Conservation (phyloP, 768 basidiomycete species). For the Boletus subcaerulescens region DNA sequence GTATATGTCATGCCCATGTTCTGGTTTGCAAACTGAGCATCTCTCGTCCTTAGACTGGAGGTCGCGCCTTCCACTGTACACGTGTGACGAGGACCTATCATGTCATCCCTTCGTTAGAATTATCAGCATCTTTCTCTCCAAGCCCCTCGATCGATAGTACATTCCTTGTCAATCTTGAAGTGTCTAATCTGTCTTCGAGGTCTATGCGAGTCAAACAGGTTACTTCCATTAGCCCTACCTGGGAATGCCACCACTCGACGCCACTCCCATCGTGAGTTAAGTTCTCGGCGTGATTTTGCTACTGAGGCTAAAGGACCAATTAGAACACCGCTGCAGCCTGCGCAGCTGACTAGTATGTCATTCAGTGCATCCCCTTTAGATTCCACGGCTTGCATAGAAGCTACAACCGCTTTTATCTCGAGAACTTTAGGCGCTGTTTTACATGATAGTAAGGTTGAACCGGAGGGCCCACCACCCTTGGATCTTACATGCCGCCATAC, state of each 20-base stretch:
- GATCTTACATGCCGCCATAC: constrained; percentile 51
- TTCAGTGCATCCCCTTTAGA: constrained; percentile 42
- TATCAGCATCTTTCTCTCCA: constrained; percentile 51
- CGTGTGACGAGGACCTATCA: constrained; percentile 54
- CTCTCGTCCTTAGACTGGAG: constrained; percentile 38
- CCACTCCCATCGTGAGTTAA: constrained; percentile 44
- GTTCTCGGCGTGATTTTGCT: constrained; percentile 23
- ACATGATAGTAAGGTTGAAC: constrained; percentile 41
- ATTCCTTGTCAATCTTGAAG: constrained; percentile 54
- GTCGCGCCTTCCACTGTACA: constrained; percentile 54
- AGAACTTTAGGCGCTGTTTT: constrained; percentile 50
- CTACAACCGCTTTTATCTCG: constrained; percentile 50
- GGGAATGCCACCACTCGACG: constrained; percentile 51
- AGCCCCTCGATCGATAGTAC: constrained; percentile 44
- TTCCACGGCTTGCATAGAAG: constrained; percentile 35
- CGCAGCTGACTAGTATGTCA: constrained; percentile 45
- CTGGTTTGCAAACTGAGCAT: not conserved
- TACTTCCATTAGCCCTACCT: constrained; percentile 63
- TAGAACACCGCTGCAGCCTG: constrained; percentile 45
- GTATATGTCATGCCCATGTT: constrained; percentile 30
- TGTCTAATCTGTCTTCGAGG: constrained; percentile 48
- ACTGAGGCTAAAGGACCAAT: constrained; percentile 9
- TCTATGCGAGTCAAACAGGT: constrained; percentile 55
- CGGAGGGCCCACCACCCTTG: constrained; percentile 49
- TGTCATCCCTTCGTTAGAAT: constrained; percentile 56